These are phyloP conservation scores for Rosellinia necatrix DNA, from an alignment of 2,329 filamentous ascomycete species.

Conservation along the genomic window DNA sequence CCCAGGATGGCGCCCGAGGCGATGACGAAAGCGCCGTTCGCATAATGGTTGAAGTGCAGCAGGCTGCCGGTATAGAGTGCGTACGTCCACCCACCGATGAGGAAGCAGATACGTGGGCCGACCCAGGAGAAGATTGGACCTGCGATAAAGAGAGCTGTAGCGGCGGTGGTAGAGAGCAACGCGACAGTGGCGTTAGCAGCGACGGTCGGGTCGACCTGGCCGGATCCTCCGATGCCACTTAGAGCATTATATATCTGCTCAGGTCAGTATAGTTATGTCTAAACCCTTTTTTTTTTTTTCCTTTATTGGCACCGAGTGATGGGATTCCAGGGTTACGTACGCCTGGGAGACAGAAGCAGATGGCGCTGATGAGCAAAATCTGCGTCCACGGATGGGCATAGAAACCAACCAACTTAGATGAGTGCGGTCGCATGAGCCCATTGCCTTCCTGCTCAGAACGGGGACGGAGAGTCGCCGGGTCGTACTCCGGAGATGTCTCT, in stretches of 20 bases:
- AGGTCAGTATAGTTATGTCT: background rate
- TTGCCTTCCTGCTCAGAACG: background rate
- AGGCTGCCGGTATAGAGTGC: slow-evolving; percentile 26
- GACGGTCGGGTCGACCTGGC: slow-evolving; percentile 24
- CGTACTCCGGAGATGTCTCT: background rate
- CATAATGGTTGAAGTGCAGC: slow-evolving; percentile 24
- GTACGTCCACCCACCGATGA: slow-evolving; percentile 27
- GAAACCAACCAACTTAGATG: slow-evolving; percentile 15
- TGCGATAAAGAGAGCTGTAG: slow-evolving; percentile 27
- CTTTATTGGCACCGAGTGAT: too few species aligned
- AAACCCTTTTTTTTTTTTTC: too few species aligned
- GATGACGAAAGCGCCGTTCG: slow-evolving; percentile 19
- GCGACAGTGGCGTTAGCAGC: slow-evolving; percentile 24
- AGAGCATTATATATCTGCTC: slow-evolving; percentile 27
- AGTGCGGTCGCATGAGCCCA: background rate
- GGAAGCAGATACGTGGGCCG: slow-evolving; percentile 25
- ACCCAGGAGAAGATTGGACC: slow-evolving; percentile 24
- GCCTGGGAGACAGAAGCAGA: slow-evolving; percentile 26
- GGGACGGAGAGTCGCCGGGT: background rate
- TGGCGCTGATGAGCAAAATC: slow-evolving; percentile 23
- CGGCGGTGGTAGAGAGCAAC: slow-evolving; percentile 22
- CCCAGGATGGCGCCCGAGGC: slow-evolving; percentile 23
- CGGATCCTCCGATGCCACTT: slow-evolving; percentile 21
- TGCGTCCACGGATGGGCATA: slow-evolving; percentile 27
- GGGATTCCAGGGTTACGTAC: slow-evolving; percentile 3